A percentile compares a stretch with the other conserved stretches of the same genome.
Evolutionary conservation across 352 stramenopile species (phyloP).

Genomic region (Phytopythium ostracodes): DNA sequence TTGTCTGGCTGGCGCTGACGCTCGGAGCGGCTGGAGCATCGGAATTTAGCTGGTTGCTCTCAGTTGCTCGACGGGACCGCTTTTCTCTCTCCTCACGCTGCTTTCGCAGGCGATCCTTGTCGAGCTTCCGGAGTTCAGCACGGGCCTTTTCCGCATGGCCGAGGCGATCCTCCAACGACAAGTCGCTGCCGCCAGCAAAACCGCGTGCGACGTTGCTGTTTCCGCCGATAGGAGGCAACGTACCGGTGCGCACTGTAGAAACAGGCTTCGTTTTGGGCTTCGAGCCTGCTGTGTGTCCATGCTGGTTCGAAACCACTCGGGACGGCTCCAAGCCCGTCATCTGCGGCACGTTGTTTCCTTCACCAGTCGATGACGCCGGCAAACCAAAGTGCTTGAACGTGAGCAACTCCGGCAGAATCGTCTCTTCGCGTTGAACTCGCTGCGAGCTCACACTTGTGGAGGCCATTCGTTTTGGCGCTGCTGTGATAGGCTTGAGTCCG

Average conservation of each 20-base stretch:
- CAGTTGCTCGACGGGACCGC: conserved; percentile 17
- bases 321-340: neutral
- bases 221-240: neutral
- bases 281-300: neutral
- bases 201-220: neutral
- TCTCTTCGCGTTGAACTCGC: neutral
- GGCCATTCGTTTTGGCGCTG: neutral
- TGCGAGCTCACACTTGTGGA: neutral
- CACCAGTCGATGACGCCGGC: neutral
- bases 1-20: neutral
- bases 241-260: neutral
- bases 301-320: neutral
- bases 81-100: conserved; percentile 37
- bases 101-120: conserved; percentile 44
- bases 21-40: neutral
- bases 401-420: neutral
- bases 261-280: neutral
- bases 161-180: conserved; percentile 21
- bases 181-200: conserved; percentile 6
- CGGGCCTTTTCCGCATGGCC: conserved; percentile 39
- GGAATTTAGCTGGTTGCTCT: neutral
- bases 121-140: conserved; percentile 28
- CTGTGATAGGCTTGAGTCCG: neutral
- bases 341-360: neutral
- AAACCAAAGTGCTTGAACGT: neutral